phyloP scores from a whole-genome alignment of 1,284 basidiomycete genomes.

The Pascua sp. region DNA sequence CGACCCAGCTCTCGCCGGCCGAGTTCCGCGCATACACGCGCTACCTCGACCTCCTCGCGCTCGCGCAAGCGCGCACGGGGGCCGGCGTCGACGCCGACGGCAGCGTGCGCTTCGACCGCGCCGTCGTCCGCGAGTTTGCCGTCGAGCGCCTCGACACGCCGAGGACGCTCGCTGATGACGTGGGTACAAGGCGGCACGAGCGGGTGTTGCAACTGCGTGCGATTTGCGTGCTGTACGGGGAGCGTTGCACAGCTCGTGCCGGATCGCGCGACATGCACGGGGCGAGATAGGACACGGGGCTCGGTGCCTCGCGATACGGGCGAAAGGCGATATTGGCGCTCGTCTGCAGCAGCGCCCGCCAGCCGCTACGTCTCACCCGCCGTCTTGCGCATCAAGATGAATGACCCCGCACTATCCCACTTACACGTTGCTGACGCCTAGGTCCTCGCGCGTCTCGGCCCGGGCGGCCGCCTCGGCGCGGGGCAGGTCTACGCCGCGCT shows the following conservation, averaged over 20 bases:
- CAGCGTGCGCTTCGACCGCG: slow-evolving; percentile 15
- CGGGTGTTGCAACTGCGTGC: slow-evolving; percentile 1
- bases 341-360: too few species aligned
- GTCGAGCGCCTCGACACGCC: slow-evolving; percentile 12
- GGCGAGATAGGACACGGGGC: too few species aligned
- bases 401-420: too few species aligned
- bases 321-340: too few species aligned
- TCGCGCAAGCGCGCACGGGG: slow-evolving; percentile 9
- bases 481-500: slow-evolving; percentile 21
- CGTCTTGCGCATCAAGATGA: background rate
- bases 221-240: too few species aligned
- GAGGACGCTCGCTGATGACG: slow-evolving; percentile 16
- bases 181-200: slow-evolving; percentile 6
- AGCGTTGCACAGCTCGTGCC: too few species aligned
- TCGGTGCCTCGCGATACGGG: too few species aligned
- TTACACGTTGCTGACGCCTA: background rate
- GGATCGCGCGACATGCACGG: too few species aligned
- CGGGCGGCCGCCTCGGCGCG: slow-evolving; percentile 7
- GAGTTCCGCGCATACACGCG: slow-evolving; percentile 20
- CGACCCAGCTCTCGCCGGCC: slow-evolving; percentile 19
- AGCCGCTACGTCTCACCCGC: too few species aligned
- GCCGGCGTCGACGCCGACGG: slow-evolving; percentile 15
- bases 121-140: slow-evolving; percentile 10
- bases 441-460: slow-evolving; percentile 11
- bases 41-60: slow-evolving; percentile 22